Base-by-base conservation (phyloP, 192 early-diverging fungal genomes). In the Gigaspora rosea region DNA sequence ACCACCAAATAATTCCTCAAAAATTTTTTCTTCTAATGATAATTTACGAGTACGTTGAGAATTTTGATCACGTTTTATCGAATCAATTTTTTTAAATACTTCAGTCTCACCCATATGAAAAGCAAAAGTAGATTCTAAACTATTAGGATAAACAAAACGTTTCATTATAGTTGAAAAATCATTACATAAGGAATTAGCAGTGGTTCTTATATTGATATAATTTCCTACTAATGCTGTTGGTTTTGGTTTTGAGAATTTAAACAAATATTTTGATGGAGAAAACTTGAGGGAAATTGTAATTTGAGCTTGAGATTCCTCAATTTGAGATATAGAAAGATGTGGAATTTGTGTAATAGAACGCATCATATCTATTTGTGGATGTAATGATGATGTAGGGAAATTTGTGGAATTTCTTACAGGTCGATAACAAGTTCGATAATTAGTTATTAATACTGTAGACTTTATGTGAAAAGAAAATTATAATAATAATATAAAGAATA, bases 211-310 rank as follows among this genome's bases (percentile, higher is more conserved):
- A 47, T 8, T 74, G 12, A 50, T 62, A 48, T 47, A 22, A 49
- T 58, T 58, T 41, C 52, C 35, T 11, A 20, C 22, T 18, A 50
- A 13, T 49, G 48, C 16, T 1, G 27, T 20, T 54, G 36, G 36
- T 63, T 76, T 76, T 11, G 52, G 52, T 67, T 76, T 76, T 22
- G 75, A 76, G 27, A 76, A 76, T 67, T 66, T 76, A 54, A 76
- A 67, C 16, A 76, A 58, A 76, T 76, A 76, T 67, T 67, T 76
- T 56, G 65, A 76, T 27, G 75, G 63, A 4, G 64, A 76, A 15
- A 76, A 67, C 46, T 76, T 76, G 36, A 76, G 36, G 11, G 75
- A 36, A 41, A 76, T 57, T 4, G 52, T 76, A 15, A 76, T 65
- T 67, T 76, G 75, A 11, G 27, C 32, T 50, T 56, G 64, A 50